These are phyloP conservation scores for Daucus carota DNA, from an alignment of 129 eudicot species.

Conservation along the genomic window DH1_v3.0 NC_030381.2:28157501-28158000, in stretches of 20 bases:
- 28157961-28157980: conserved; percentile 62
- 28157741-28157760: too few species aligned
- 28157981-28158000: conserved; percentile 40
- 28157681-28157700: too few species aligned
- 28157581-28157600: background rate
- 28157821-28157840: too few species aligned
- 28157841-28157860: background rate
- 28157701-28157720: too few species aligned
- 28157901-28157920: conserved; percentile 36
- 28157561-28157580: background rate
- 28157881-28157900: background rate
- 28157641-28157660: too few species aligned
- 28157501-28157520: too few species aligned
- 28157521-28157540: too few species aligned
- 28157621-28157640: background rate
- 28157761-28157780: too few species aligned
- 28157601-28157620: background rate
- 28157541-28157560: too few species aligned
- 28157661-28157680: too few species aligned
- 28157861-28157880: background rate
- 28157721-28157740: too few species aligned
- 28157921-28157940: conserved; percentile 55
- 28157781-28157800: too few species aligned
- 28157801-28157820: background rate
- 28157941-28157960: conserved; percentile 58